A percentile compares a stretch with the other conserved stretches of the same genome.
These are phyloP conservation scores for Hura crepitans DNA, from an alignment of 441 rosid genomes.

Conservation along the genomic window DNA sequence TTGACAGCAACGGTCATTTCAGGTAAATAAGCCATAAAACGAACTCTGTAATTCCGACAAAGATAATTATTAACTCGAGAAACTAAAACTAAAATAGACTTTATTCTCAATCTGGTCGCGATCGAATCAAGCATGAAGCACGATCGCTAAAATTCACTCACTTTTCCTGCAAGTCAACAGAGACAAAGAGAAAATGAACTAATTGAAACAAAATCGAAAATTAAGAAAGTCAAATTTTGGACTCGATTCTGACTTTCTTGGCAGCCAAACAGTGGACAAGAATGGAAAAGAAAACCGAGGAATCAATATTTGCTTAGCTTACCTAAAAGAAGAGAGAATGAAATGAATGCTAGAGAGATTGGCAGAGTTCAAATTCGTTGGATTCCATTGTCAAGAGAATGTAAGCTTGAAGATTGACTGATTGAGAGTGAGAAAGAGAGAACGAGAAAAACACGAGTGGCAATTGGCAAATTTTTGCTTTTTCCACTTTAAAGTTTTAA, in stretches of 20 bases:
- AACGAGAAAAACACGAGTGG: background rate
- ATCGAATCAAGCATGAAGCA: background rate
- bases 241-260: slow-evolving; percentile 18
- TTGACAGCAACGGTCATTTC: slow-evolving; percentile 5
- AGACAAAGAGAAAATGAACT: background rate
- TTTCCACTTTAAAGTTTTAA: slow-evolving; percentile 23
- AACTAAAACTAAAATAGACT: background rate
- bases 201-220: background rate
- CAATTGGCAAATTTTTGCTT: background rate
- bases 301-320: slow-evolving; percentile 4
- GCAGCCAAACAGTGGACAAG: slow-evolving; percentile 8
- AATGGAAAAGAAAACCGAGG: background rate
- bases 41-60: too few species aligned
- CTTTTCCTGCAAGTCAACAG: slow-evolving; percentile 10
- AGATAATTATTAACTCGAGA: background rate
- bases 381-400: slow-evolving; percentile 36
- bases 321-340: background rate
- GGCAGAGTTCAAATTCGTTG: slow-evolving; percentile 33
- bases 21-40: slow-evolving; percentile 11
- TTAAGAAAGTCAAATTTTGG: background rate
- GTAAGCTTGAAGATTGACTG: background rate
- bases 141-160: background rate
- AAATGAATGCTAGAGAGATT: slow-evolving; percentile 11
- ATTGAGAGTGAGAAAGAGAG: slow-evolving; percentile 1
- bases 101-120: background rate